These are phyloP conservation scores for Didymella arachidicola DNA, from an alignment of 2,329 filamentous ascomycete species.

Conservation along the genomic window DNA sequence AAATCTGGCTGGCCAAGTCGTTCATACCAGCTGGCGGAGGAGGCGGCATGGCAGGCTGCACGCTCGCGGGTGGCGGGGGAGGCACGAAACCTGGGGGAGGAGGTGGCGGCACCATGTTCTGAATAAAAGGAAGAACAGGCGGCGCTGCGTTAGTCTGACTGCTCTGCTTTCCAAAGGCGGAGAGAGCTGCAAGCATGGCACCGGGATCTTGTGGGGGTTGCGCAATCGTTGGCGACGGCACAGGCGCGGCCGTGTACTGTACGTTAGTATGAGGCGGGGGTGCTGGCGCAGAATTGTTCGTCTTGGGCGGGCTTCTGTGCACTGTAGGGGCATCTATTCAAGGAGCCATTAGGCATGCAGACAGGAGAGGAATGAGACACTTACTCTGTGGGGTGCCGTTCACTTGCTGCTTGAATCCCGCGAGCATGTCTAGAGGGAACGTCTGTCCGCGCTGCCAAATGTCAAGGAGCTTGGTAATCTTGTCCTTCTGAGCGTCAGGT, in stretches of 20 bases:
- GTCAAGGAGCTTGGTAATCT: conserved; percentile 92
- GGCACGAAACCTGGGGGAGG: conserved; percentile 45
- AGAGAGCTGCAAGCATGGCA: conserved; percentile 47
- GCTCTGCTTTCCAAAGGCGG: conserved; percentile 41
- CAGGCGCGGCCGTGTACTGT: conserved; percentile 32
- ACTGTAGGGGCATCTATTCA: conserved; percentile 32
- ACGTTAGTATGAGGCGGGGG: conserved; percentile 38
- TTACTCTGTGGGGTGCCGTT: conserved; percentile 71
- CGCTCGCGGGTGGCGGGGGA: conserved; percentile 36
- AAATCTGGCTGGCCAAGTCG: conserved; percentile 43
- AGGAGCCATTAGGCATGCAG: conserved; percentile 18
- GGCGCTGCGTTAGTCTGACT: conserved; percentile 40
- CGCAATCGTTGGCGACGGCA: conserved; percentile 21
- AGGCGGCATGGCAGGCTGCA: conserved; percentile 35
- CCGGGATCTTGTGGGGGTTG: conserved; percentile 38
- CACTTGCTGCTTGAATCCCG: conserved; percentile 83
- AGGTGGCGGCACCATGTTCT: conserved; percentile 42
- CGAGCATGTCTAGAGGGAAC: conserved; percentile 81
- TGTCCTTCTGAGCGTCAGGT: conserved; percentile 94
- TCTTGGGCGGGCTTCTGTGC: conserved; percentile 41
- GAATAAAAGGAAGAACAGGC: conserved; percentile 39
- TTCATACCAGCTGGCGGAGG: conserved; percentile 36
- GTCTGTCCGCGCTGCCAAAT: conserved; percentile 98
- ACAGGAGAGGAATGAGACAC: conserved; percentile 44
- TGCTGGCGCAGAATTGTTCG: conserved; percentile 31